Conservation (phyloP, 495 filamentous ascomycete genomes). For the Annulohypoxylon stygium region DNA sequence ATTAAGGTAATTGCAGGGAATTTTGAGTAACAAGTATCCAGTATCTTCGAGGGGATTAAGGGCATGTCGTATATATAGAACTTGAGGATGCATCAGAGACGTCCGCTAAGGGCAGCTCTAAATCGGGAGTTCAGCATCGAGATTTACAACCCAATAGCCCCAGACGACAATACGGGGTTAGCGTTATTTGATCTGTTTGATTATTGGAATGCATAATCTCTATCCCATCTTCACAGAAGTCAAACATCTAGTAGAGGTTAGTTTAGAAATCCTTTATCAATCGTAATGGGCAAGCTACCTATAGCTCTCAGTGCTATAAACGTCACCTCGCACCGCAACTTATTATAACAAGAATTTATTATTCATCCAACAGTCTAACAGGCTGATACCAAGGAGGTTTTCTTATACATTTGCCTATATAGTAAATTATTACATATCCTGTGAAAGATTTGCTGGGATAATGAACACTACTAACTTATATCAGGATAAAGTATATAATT, state of each 20-base stretch:
- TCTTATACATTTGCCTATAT: background rate
- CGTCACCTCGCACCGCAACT: background rate
- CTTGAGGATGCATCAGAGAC: background rate
- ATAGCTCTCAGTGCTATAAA: background rate
- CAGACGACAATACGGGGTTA: background rate
- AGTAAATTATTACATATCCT: background rate
- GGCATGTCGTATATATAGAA: constrained; percentile 12
- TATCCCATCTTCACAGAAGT: constrained; percentile 7
- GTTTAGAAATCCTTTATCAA: background rate
- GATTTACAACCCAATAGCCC: background rate
- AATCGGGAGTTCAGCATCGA: constrained; percentile 11
- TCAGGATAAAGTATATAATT: background rate
- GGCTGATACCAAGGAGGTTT: background rate
- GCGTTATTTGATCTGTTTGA: constrained; percentile 1
- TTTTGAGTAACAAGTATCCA: too few species aligned
- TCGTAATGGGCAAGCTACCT: background rate
- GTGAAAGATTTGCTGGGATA: too few species aligned
- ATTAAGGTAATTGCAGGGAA: background rate
- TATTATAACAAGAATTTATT: background rate
- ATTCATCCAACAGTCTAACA: background rate
- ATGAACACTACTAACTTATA: background rate
- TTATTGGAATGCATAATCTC: constrained; percentile 4
- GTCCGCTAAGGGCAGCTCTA: background rate
- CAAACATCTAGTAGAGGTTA: background rate
- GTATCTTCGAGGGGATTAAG: constrained; percentile 7